phyloP scores from a whole-genome alignment of 2,329 filamentous ascomycete species.

The Trichoderma sp. region DNA sequence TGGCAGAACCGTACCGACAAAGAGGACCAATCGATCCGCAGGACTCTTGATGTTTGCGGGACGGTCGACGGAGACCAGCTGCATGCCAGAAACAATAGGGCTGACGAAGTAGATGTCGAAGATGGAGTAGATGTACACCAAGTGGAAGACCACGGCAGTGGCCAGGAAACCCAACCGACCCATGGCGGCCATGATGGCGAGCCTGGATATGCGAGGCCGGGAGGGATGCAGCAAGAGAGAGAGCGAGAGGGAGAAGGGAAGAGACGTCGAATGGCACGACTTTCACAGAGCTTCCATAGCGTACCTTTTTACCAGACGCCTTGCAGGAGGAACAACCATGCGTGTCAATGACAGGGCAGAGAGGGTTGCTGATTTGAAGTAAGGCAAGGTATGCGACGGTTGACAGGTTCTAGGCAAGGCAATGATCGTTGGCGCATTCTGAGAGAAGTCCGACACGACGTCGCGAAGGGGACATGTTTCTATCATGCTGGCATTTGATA shows the following conservation, averaged over 20 bases:
- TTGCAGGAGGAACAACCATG: neutral
- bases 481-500: constrained; percentile 16
- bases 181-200: constrained; percentile 54
- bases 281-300: constrained; percentile 25
- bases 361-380: neutral
- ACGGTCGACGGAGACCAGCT: constrained; percentile 71
- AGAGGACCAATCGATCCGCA: constrained; percentile 86
- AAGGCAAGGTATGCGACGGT: neutral
- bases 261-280: neutral
- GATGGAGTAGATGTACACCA: constrained; percentile 92
- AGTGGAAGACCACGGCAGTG: constrained; percentile 87
- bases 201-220: neutral
- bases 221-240: neutral
- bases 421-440: neutral
- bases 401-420: neutral
- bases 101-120: constrained; percentile 99
- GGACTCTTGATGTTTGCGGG: constrained; percentile 65
- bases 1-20: constrained; percentile 67
- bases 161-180: constrained; percentile 80
- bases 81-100: constrained; percentile 95
- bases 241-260: neutral
- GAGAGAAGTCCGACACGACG: constrained; percentile 7
- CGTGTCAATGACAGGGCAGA: neutral
- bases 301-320: constrained; percentile 11
- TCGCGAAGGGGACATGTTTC: constrained; percentile 18